Conservation (phyloP, 1,139 yeast species). For the Saccharomycopsis hybrid region DNA sequence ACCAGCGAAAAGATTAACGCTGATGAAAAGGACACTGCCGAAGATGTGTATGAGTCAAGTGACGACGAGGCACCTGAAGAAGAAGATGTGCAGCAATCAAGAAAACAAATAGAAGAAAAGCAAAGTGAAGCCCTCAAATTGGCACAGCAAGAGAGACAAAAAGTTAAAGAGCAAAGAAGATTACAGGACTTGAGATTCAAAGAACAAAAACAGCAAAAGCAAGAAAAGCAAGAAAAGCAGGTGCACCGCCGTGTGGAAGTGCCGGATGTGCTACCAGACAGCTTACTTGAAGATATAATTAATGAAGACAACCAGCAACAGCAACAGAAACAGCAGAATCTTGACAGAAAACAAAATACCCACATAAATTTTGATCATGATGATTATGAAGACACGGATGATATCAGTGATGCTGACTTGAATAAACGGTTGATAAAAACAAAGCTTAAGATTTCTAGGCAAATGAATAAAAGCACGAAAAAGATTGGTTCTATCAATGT, state of each 20-base stretch:
- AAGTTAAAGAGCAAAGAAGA: conserved; percentile 12
- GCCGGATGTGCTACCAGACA: conserved; percentile 19
- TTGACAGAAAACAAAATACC: not conserved
- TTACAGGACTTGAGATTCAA: conserved; percentile 9
- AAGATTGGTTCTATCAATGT: conserved; percentile 17
- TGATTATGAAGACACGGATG: conserved; percentile 7
- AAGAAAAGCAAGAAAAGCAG: too few species aligned
- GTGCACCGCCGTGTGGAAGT: conserved; percentile 5
- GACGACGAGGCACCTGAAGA: conserved; percentile 21
- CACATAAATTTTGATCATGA: conserved; percentile 11
- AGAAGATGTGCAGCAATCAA: conserved; percentile 7
- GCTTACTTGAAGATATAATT: conserved; percentile 12
- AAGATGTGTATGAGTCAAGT: conserved; percentile 9
- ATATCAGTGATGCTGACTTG: not conserved
- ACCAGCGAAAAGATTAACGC: too few species aligned
- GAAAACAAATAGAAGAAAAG: not conserved
- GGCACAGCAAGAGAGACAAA: conserved; percentile 2
- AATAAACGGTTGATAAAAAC: conserved; percentile 1
- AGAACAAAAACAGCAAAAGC: conserved; percentile 14
- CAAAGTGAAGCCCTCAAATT: conserved; percentile 4
- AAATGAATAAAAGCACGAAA: conserved; percentile 8
- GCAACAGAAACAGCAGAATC: not conserved
- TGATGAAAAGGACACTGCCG: too few species aligned
- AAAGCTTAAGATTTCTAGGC: conserved; percentile 9
- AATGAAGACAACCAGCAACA: not conserved